Base-by-base conservation (phyloP, 192 early-diverging fungal species). In the Rhizoclosmatium globosum region DNA sequence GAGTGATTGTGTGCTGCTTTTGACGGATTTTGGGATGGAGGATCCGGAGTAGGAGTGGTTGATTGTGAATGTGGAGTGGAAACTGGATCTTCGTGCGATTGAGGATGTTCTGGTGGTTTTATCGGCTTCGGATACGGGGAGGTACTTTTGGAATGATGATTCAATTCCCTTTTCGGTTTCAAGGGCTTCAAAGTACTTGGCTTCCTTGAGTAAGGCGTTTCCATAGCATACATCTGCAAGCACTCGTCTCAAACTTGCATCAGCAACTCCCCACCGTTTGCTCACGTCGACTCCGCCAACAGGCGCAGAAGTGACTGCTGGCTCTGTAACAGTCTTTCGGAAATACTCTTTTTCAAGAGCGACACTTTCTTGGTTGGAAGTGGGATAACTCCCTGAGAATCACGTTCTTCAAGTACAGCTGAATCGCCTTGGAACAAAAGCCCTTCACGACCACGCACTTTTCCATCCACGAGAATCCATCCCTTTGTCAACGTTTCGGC, bases 191-290 rank as follows among this genome's bases (percentile, higher is more conserved):
- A 43, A 56, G 50, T 64, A 80, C 42, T 66, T 50, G 1, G 72
- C 79, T 9, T 41, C 62, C 47, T 75, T 75, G 9, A 84, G 38
- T 56, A 84, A 65, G 2, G 74, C 71, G 46, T 68, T 81, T 84
- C 88, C 88, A 80, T 88, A 85, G 39, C 78, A 84, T 9, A 89
- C 71, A 71, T 89, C 88, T 6, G 88, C 86, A 31, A 85, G 45
- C 3, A 87, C 82, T 48, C 86, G n/a, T 42, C 78, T 76, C 31
- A 89, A 65, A 58, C 65, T 72, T 1, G 71, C 21, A 43, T 82
- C 83, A 3, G 78, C 79, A 7, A 78, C 68, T 6, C 79, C 79
- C 85, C 85, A 87, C 46, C 67, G 83, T 38, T 69, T 64, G 1
- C 66, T 56, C 38, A 46, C 50, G 13, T 69, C 23, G 7, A 41